Base-by-base conservation (phyloP, 192 early-diverging fungal genomes). In the Haplosporangium gracile region DNA sequence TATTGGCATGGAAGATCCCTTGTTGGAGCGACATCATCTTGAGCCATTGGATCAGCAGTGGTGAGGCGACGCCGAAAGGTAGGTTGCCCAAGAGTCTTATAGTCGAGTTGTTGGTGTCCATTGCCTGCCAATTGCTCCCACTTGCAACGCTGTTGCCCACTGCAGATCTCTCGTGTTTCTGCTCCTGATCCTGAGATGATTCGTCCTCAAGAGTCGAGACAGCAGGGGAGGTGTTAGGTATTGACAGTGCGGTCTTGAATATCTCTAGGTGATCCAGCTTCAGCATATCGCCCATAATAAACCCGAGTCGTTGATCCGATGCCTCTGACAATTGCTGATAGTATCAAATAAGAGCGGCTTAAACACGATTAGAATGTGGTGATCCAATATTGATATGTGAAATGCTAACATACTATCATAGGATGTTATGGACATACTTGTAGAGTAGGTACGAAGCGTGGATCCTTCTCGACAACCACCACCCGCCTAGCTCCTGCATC, bases 41-140 rank as follows among this genome's bases (percentile, higher is more conserved):
- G 53, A 96, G 88, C 93, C 94, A 96, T 88, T 96, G 94, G 39
- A 94, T 76, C 43, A 97, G 82, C 36, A 97, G 71, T 34, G 93
- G 93, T 0, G 94, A 93, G 10, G 95, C 94, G 20, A 97, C 88
- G 75, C 93, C 93, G 79, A 97, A 97, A 9, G 96, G 96, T 40
- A 97, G 74, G 75, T 97, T 97, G 32, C 96, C 96, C n/a, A 97
- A 76, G 47, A 97, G 75, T 63, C 95, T 94, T 38, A 94, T 88
- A 1, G 79, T 81, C 24, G 70, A 26, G 36, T 71, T 82, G 57
- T 5, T 75, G 22, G 24, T 57, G 45, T 79, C 78, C 42, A 79
- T 53, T 16, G 73, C 68, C 43, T 18, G 36, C 69, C 78, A 26
- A 22, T 15, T 70, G 34, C 53, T 24, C 18, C 10, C 40, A 32